phyloP scores from a whole-genome alignment of 2,329 filamentous ascomycete species.

The Alternaria postmessia region DNA sequence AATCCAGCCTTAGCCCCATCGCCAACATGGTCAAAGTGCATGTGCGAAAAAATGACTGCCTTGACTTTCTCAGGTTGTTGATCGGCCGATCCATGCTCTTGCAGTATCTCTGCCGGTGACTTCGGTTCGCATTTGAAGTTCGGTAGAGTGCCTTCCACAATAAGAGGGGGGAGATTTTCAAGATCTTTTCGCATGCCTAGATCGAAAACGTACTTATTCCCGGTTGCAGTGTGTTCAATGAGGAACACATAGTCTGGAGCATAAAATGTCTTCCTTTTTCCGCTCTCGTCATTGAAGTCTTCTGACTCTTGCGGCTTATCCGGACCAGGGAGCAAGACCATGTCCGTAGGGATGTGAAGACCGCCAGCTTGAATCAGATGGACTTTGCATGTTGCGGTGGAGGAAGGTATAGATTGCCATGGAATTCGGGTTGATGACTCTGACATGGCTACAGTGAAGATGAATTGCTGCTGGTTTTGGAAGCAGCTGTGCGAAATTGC shows the following conservation, averaged over 20 bases:
- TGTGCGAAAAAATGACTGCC: constrained; percentile 50
- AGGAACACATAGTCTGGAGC: constrained; percentile 46
- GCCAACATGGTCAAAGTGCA: constrained; percentile 55
- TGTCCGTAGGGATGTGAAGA: constrained; percentile 56
- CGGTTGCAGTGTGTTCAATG: constrained; percentile 37
- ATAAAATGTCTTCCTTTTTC: constrained; percentile 29
- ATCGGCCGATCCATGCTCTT: constrained; percentile 31
- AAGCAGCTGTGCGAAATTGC: not conserved
- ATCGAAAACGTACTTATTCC: constrained; percentile 60
- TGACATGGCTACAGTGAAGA: not conserved
- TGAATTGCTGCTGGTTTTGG: not conserved
- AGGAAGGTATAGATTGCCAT: constrained; percentile 40
- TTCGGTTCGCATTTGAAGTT: constrained; percentile 47
- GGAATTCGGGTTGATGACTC: constrained; percentile 13
- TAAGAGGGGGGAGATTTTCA: constrained; percentile 50
- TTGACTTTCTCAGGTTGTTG: constrained; percentile 52
- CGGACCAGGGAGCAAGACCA: constrained; percentile 57
- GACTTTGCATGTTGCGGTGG: constrained; percentile 38
- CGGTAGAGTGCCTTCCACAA: constrained; percentile 53
- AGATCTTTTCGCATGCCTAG: constrained; percentile 61
- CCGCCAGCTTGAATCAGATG: constrained; percentile 48
- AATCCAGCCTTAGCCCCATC: constrained; percentile 50
- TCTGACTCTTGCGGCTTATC: constrained; percentile 53
- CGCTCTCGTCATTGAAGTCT: constrained; percentile 42
- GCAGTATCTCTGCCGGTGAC: constrained; percentile 38